phyloP scores from a whole-genome alignment of 1,284 basidiomycete species.

The Fomes fomentarius region DNA sequence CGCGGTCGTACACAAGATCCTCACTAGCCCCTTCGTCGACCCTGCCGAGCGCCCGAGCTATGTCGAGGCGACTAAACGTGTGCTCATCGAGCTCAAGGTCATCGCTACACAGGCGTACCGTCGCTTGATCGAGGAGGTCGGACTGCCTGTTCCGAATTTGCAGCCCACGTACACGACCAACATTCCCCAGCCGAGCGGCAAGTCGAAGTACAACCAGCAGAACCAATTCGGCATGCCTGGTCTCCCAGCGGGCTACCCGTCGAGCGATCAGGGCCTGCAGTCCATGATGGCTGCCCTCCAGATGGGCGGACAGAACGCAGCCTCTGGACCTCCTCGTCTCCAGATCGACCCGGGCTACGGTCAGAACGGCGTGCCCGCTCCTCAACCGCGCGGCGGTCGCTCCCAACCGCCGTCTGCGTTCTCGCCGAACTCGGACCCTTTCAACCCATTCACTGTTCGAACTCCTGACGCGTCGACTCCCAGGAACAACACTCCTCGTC shows the following conservation, averaged over 20 bases:
- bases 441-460: constrained; percentile 73
- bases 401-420: constrained; percentile 58
- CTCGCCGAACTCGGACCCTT: constrained; percentile 69
- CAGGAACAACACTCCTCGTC: constrained; percentile 51
- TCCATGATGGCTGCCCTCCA: constrained; percentile 89
- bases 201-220: constrained; percentile 63
- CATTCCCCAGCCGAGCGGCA: constrained; percentile 58
- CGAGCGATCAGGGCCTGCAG: constrained; percentile 79
- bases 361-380: constrained; percentile 33
- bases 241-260: constrained; percentile 75
- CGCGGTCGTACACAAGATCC: constrained; percentile 91
- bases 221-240: constrained; percentile 66
- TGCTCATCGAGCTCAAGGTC: constrained; percentile 86
- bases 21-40: constrained; percentile 85
- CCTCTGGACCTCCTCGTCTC: constrained; percentile 74
- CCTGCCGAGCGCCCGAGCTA: constrained; percentile 69
- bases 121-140: constrained; percentile 91
- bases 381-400: constrained; percentile 41
- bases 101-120: constrained; percentile 93
- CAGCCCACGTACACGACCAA: constrained; percentile 75
- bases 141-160: constrained; percentile 85
- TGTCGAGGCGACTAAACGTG: constrained; percentile 86
- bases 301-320: constrained; percentile 83
- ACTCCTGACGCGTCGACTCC: constrained; percentile 61
- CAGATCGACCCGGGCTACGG: constrained; percentile 68